Evolutionary conservation across 2,329 filamentous ascomycete genomes (phyloP).

Genomic region (Didymella exigua): DNA sequence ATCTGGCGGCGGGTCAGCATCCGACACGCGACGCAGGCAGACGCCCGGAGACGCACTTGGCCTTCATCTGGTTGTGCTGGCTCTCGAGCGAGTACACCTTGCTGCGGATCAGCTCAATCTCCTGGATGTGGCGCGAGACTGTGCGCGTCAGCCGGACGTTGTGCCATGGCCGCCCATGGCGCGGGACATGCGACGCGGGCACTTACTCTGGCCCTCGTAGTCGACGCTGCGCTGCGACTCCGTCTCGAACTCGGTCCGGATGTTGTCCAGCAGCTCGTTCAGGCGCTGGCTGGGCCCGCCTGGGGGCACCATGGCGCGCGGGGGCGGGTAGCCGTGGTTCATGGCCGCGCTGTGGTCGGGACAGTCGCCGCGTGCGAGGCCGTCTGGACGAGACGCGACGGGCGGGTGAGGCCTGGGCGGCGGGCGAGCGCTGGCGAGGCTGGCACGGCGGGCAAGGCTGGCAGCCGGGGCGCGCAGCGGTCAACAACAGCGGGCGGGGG

Average conservation of each 20-base stretch:
- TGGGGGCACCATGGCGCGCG: constrained; percentile 72
- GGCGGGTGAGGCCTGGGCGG: constrained; percentile 22
- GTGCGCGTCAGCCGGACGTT: constrained; percentile 13
- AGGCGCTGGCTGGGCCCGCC: constrained; percentile 73
- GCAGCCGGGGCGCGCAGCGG: constrained; percentile 14
- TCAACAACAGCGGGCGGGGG: constrained; percentile 4
- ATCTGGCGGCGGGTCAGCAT: constrained; percentile 60
- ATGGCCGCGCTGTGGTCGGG: constrained; percentile 56
- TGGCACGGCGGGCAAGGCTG: constrained; percentile 22
- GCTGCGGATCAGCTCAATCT: constrained; percentile 91
- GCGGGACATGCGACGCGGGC: not conserved
- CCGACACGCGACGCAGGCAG: not conserved
- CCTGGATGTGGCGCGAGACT: constrained; percentile 91
- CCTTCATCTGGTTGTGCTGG: constrained; percentile 83
- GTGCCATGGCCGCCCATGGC: not conserved
- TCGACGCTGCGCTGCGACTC: constrained; percentile 81
- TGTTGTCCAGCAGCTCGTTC: constrained; percentile 88
- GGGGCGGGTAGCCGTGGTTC: constrained; percentile 71
- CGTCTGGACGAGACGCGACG: constrained; percentile 27
- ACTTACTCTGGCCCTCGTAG: constrained; percentile 93
- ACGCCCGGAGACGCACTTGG: constrained; percentile 70
- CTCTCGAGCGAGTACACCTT: constrained; percentile 95
- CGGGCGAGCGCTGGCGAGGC: constrained; percentile 21
- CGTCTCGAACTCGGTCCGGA: constrained; percentile 88
- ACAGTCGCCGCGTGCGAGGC: not conserved